Evolutionary conservation across 2,329 filamentous ascomycete genomes (phyloP), one percentile per base, ranked within the genome.

Genomic region (Acarospora socialis): DNA sequence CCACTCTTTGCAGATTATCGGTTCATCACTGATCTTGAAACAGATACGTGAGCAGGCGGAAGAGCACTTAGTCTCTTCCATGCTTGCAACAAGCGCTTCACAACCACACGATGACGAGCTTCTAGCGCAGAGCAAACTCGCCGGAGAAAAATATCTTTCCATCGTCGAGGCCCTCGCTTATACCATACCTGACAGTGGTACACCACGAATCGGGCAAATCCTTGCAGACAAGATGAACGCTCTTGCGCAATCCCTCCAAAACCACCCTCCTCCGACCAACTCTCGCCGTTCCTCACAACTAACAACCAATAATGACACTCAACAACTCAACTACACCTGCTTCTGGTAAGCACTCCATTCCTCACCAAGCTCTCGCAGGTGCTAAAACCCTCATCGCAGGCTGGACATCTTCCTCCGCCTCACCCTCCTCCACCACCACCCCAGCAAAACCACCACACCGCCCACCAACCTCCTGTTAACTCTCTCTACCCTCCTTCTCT

Each of bases 141-240:
- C 45, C 12, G 54, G 52, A 17, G 53, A 49, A 21, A 34, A 56
- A 10, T 57, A 56, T 32, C 46, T 59, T 4, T 48, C 44, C 2
- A 53, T 59, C 20, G 48, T 59, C 13, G 55, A 59, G 37, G 49
- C 53, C 32, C 47, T 58, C 29, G 48, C 52, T 2, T 47, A 45
- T 32, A 57, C 50, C 33, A 51, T 57, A 29, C 51, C 52, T 1
- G 50, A 56, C 8, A 37, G 45, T 7, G 54, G 52, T 10, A 40
- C 48, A 10, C 44, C 46, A 2, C 40, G 50, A 2, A 39, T 58
- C 32, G 50, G 43, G 7, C 45, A 48, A 23, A 32, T 51, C 12
- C 44, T 60, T 5, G 49, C 55, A n/a, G 57, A 60, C 28, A 58
- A 52, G 37, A 52, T 59, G 52, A 51, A 56, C n/a, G n/a, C n/a